Evolutionary conservation across 352 stramenopile species (phyloP).

Genomic region (Phytopythium montanum): DNA sequence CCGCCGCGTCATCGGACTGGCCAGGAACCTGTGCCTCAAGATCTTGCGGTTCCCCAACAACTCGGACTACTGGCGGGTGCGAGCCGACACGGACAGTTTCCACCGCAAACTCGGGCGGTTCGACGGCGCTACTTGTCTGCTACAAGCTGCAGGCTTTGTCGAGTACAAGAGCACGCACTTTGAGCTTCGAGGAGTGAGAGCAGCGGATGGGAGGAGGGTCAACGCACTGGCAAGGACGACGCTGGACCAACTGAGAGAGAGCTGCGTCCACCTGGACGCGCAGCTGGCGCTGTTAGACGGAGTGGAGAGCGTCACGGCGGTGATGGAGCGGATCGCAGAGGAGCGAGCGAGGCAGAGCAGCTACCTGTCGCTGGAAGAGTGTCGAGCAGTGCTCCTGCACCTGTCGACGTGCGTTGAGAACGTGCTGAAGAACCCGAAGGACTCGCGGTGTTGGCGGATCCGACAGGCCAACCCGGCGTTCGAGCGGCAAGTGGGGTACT

Average conservation of each 20-base stretch:
- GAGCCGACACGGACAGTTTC: constrained; percentile 47
- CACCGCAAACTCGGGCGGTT: constrained; percentile 62
- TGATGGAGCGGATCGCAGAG: constrained; percentile 43
- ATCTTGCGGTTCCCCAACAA: constrained; percentile 71
- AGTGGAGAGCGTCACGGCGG: constrained; percentile 55
- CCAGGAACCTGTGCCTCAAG: constrained; percentile 60
- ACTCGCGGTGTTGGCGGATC: constrained; percentile 64
- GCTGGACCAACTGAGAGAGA: constrained; percentile 40
- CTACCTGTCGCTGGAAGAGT: constrained; percentile 46
- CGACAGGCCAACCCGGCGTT: constrained; percentile 54
- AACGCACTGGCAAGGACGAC: constrained; percentile 36
- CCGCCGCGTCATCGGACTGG: constrained; percentile 42
- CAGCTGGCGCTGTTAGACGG: constrained; percentile 58
- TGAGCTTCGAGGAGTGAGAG: constrained; percentile 43
- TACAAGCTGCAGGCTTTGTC: constrained; percentile 57
- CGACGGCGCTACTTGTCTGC: constrained; percentile 45
- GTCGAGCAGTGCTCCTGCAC: constrained; percentile 25
- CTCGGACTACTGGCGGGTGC: constrained; percentile 65
- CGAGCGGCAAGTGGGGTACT: constrained; percentile 57
- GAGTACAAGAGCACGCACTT: constrained; percentile 53
- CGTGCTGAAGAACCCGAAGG: constrained; percentile 67
- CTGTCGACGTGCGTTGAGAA: constrained; percentile 50
- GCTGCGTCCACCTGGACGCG: constrained; percentile 47
- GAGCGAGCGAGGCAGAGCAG: constrained; percentile 19
- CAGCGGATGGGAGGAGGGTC: constrained; percentile 33